phyloP scores from a whole-genome alignment of 2,329 filamentous ascomycete genomes.

The Stagonosporopsis vannaccii region DNA sequence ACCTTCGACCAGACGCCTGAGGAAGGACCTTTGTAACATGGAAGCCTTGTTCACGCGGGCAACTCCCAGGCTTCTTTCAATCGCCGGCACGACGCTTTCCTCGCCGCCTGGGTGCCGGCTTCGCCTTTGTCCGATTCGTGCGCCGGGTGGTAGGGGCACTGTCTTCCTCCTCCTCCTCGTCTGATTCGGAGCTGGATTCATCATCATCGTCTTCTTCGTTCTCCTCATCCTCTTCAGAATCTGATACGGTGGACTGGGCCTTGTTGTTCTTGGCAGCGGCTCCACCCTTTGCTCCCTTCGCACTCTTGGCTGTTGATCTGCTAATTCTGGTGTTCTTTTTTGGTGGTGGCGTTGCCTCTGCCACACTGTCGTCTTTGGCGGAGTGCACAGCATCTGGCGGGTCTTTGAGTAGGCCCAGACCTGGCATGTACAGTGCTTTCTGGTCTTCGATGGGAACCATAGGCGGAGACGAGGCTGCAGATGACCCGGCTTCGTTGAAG shows the following conservation, averaged over 20 bases:
- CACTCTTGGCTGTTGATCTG: conserved; percentile 32
- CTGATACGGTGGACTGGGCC: conserved; percentile 41
- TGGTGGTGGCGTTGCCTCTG: conserved; percentile 40
- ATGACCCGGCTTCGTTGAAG: conserved; percentile 40
- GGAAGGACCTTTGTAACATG: neutral
- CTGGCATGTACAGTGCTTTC: conserved; percentile 42
- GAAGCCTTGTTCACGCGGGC: too few relatives aligned
- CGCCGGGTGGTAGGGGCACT: conserved; percentile 44
- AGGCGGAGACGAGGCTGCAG: conserved; percentile 40
- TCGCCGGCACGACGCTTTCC: conserved; percentile 31
- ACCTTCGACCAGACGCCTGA: neutral
- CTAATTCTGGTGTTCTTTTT: conserved; percentile 41
- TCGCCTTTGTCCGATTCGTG: conserved; percentile 38
- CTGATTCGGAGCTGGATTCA: conserved; percentile 41
- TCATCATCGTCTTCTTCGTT: conserved; percentile 44
- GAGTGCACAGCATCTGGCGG: conserved; percentile 36
- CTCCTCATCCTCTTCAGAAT: conserved; percentile 52
- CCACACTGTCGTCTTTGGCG: conserved; percentile 38
- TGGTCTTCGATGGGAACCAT: conserved; percentile 42
- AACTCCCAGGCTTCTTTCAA: neutral
- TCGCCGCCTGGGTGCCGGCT: conserved; percentile 39
- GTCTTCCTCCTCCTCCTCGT: conserved; percentile 38
- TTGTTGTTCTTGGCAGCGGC: conserved; percentile 39
- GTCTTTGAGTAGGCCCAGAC: conserved; percentile 44
- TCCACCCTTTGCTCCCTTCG: conserved; percentile 32